phyloP scores from a whole-genome alignment of 495 filamentous ascomycete genomes.

The Aspergillus haitiensis region DNA sequence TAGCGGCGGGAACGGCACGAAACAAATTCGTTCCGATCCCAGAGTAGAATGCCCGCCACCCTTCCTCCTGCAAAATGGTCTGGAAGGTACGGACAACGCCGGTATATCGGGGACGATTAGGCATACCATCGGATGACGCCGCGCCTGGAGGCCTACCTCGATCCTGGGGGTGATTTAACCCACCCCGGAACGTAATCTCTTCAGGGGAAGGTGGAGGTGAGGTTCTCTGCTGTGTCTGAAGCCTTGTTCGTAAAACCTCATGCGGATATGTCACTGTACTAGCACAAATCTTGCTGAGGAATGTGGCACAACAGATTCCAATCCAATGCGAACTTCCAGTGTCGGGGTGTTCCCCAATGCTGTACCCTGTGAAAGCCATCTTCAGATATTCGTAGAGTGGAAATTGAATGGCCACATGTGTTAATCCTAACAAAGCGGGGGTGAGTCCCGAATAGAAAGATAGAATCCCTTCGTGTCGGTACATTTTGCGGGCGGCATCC shows the following conservation, averaged over 20 bases:
- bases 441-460: slow-evolving; percentile 96
- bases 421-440: slow-evolving; percentile 86
- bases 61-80: slow-evolving; percentile 86
- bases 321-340: slow-evolving; percentile 62
- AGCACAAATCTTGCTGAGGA: slow-evolving; percentile 90
- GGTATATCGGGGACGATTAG: slow-evolving; percentile 67
- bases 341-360: slow-evolving; percentile 69
- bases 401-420: slow-evolving; percentile 97
- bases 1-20: slow-evolving; percentile 89
- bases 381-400: slow-evolving; percentile 94
- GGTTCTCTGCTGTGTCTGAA: slow-evolving; percentile 80
- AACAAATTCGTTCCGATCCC: slow-evolving; percentile 98
- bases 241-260: slow-evolving; percentile 86
- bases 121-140: slow-evolving; percentile 57
- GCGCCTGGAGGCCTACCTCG: slow-evolving; percentile 46
- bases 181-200: slow-evolving; percentile 65
- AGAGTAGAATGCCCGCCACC: slow-evolving; percentile 95
- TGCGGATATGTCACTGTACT: slow-evolving; percentile 97
- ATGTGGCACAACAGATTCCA: slow-evolving; percentile 83
- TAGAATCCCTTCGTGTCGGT: slow-evolving; percentile 75
- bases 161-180: slow-evolving; percentile 48
- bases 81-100: slow-evolving; percentile 80
- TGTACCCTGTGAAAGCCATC: slow-evolving; percentile 80
- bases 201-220: slow-evolving; percentile 46
- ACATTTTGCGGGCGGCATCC: slow-evolving; percentile 96